Evolutionary conservation across 2,329 filamentous ascomycete species (phyloP).

Genomic region (Aspergillus fumigatiaffinis): DNA sequence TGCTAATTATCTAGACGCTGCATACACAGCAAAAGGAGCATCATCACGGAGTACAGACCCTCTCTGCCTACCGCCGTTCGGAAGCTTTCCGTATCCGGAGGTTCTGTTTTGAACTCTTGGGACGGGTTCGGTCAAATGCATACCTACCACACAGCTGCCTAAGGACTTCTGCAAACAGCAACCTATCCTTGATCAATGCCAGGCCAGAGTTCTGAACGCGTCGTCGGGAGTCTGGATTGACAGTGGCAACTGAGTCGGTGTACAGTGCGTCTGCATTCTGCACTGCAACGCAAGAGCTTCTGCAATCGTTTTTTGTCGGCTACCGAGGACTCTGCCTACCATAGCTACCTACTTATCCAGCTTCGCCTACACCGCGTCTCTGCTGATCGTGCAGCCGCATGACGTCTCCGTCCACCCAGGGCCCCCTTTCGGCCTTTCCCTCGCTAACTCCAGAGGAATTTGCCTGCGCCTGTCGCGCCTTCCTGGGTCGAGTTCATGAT

Average conservation of each 20-base stretch:
- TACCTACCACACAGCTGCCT: background rate
- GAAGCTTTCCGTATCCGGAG: background rate
- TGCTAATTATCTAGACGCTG: background rate
- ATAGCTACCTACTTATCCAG: background rate
- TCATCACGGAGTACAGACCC: background rate
- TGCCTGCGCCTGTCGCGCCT: conserved; percentile 59
- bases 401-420: conserved; percentile 5
- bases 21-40: background rate
- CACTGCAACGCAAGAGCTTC: conserved; percentile 10
- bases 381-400: conserved; percentile 8
- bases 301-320: conserved; percentile 10
- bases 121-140: background rate
- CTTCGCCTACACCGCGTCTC: conserved; percentile 15
- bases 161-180: background rate
- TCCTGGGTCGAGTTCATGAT: conserved; percentile 49
- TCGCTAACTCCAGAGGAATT: conserved; percentile 62
- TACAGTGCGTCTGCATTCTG: background rate
- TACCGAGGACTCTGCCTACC: background rate
- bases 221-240: background rate
- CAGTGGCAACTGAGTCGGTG: background rate
- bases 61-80: background rate
- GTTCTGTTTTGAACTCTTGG: background rate
- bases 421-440: conserved; percentile 48
- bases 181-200: background rate
- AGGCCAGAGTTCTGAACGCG: background rate